phyloP scores from a whole-genome alignment of 2,329 filamentous ascomycete genomes.

The Diaporthe capsici region DNA sequence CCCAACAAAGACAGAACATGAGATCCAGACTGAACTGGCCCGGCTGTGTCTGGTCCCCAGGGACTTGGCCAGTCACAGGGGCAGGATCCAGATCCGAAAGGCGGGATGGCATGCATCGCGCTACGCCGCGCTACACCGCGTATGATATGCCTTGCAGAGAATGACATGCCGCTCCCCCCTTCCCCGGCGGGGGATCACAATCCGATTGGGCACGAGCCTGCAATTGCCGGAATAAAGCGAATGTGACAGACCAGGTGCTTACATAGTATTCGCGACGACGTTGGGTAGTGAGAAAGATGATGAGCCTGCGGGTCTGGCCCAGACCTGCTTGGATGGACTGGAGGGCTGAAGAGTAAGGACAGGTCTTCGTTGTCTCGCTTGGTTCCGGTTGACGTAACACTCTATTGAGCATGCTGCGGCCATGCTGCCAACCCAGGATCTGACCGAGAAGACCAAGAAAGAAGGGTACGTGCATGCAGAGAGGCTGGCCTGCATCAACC shows the following conservation, averaged over 20 bases:
- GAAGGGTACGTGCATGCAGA: conserved; percentile 13
- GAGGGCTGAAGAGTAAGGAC: neutral
- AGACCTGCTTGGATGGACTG: neutral
- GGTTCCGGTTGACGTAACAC: conserved; percentile 20
- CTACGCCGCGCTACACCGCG: conserved; percentile 27
- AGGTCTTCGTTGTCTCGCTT: conserved; percentile 6
- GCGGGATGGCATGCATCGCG: conserved; percentile 30
- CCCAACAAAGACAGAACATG: neutral
- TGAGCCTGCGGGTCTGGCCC: neutral
- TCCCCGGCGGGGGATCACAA: neutral
- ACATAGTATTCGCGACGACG: neutral
- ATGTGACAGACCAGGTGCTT: neutral
- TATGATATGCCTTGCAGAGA: conserved; percentile 32
- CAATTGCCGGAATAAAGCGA: conserved; percentile 4
- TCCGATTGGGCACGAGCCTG: conserved; percentile 12
- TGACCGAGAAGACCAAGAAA: neutral
- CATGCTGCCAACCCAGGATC: neutral
- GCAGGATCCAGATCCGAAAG: neutral
- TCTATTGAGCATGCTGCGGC: neutral
- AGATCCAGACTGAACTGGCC: conserved; percentile 8
- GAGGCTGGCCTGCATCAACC: conserved; percentile 7
- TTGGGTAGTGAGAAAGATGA: neutral
- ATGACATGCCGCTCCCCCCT: conserved; percentile 2
- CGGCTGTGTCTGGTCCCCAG: neutral
- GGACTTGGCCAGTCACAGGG: neutral